Percentiles rank a stretch among this genome's conserved stretches.
Evolutionary conservation across 2,329 filamentous ascomycete genomes (phyloP).

Genomic region (Colletotrichum neosansevieriae): DNA sequence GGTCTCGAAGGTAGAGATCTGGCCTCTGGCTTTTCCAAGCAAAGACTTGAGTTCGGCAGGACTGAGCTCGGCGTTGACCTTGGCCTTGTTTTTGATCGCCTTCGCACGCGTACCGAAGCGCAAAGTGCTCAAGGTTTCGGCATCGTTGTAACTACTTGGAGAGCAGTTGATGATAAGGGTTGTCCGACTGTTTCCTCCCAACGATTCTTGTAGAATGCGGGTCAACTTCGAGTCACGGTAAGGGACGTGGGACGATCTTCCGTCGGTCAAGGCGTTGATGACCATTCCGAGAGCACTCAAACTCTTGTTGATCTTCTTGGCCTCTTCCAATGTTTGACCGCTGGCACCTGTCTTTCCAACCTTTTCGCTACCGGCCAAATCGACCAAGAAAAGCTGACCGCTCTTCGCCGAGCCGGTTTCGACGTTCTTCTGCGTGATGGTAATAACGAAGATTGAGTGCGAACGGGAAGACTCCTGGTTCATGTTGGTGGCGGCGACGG

Average conservation of each 20-base stretch:
- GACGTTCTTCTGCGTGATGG: constrained; percentile 96
- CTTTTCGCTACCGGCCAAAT: constrained; percentile 98
- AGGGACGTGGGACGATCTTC: constrained; percentile 94
- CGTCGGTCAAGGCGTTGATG: constrained; percentile 96
- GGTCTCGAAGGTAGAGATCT: constrained; percentile 87
- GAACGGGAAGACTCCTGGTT: constrained; percentile 98
- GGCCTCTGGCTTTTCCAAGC: constrained; percentile 90
- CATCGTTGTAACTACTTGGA: constrained; percentile 98
- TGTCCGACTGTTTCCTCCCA: constrained; percentile 98
- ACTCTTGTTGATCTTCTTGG: constrained; percentile 99
- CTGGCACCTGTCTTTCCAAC: constrained; percentile 98
- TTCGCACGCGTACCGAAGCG: constrained; percentile 97
- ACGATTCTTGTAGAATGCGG: constrained; percentile 94
- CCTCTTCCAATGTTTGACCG: constrained; percentile 96
- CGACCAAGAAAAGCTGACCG: constrained; percentile 95
- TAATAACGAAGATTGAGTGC: constrained; percentile 98
- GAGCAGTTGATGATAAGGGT: constrained; percentile 99
- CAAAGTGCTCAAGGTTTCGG: constrained; percentile 91
- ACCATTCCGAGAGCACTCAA: constrained; percentile 98
- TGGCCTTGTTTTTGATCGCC: constrained; percentile 99
- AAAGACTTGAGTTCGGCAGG: constrained; percentile 93
- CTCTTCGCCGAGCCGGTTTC: constrained; percentile 97
- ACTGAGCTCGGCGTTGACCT: constrained; percentile 98
- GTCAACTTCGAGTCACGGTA: constrained; percentile 99
- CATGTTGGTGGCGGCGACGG: constrained; percentile 98